Conservation (phyloP, 2,329 filamentous ascomycete genomes). For the Biscogniauxia marginata region DNA sequence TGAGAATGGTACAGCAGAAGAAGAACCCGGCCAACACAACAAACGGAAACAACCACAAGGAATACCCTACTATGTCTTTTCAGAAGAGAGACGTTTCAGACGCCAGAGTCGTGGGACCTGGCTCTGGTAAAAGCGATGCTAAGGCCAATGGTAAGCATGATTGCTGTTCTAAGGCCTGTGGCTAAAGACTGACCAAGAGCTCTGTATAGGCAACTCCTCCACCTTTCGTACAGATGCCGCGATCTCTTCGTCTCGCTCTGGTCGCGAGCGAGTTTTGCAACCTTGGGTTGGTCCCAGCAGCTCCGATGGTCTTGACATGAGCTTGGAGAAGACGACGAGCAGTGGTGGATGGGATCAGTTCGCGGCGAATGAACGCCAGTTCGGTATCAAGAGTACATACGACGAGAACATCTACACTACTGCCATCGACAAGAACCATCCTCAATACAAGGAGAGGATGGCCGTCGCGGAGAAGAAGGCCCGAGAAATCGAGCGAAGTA, state of each 20-base stretch:
- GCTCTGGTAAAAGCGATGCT: conserved; percentile 35
- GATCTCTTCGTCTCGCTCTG: conserved; percentile 72
- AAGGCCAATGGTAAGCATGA: conserved; percentile 40
- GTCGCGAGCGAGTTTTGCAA: conserved; percentile 73
- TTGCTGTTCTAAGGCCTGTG: neutral
- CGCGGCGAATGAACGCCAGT: conserved; percentile 80
- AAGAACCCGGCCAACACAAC: conserved; percentile 27
- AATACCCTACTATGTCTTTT: conserved; percentile 29
- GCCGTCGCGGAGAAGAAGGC: conserved; percentile 81
- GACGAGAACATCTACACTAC: conserved; percentile 96
- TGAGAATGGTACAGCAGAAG: conserved; percentile 37
- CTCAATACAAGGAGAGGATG: conserved; percentile 74
- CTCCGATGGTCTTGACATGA: conserved; percentile 63
- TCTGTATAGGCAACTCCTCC: conserved; percentile 56
- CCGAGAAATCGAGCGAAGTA: conserved; percentile 80
- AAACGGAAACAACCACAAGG: conserved; percentile 33
- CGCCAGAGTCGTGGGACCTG: conserved; percentile 26
- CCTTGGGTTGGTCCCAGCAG: conserved; percentile 71
- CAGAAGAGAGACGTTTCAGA: conserved; percentile 32
- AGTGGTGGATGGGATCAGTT: conserved; percentile 84
- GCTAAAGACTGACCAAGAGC: conserved; percentile 10
- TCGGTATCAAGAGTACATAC: conserved; percentile 86
- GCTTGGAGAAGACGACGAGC: conserved; percentile 61
- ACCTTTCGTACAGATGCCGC: conserved; percentile 84
- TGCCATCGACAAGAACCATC: conserved; percentile 78